Evolutionary conservation across 371 early-diverging fungal species (phyloP).

Genomic region (Mortierella sp.): DNA sequence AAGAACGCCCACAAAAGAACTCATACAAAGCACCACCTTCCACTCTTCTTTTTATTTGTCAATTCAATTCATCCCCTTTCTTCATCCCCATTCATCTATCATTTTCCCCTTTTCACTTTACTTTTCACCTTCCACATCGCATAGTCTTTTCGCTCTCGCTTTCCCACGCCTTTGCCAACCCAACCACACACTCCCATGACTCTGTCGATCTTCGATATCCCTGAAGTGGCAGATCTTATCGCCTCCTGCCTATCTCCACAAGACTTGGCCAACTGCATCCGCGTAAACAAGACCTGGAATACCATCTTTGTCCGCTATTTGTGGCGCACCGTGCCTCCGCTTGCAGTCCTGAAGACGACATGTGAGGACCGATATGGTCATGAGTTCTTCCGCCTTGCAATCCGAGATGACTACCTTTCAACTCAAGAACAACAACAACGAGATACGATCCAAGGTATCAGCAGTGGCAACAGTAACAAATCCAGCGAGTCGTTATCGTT

Average conservation of each 20-base stretch:
- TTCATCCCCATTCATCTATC: too few species aligned
- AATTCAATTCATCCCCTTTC: too few species aligned
- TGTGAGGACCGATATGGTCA: too few species aligned
- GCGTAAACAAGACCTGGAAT: not conserved
- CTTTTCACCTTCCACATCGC: too few species aligned
- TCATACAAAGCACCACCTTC: too few species aligned
- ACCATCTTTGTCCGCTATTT: not conserved
- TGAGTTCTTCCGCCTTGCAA: too few species aligned
- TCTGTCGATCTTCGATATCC: not conserved
- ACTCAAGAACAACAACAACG: not conserved
- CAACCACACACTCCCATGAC: not conserved
- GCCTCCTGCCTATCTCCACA: not conserved
- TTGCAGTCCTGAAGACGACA: too few species aligned
- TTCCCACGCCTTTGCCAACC: too few species aligned
- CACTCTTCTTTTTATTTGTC: too few species aligned
- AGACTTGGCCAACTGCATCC: not conserved
- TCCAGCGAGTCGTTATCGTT: not conserved
- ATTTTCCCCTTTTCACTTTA: too few species aligned
- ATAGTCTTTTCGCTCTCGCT: too few species aligned
- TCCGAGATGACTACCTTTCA: not conserved
- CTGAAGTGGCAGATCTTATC: not conserved
- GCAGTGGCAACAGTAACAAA: not conserved
- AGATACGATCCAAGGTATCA: not conserved
- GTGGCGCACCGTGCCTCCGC: not conserved
- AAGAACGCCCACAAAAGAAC: too few species aligned